These are phyloP conservation scores for Aureobasidium sp. DNA, from an alignment of 2,329 filamentous ascomycete species.

Conservation along the genomic window DNA sequence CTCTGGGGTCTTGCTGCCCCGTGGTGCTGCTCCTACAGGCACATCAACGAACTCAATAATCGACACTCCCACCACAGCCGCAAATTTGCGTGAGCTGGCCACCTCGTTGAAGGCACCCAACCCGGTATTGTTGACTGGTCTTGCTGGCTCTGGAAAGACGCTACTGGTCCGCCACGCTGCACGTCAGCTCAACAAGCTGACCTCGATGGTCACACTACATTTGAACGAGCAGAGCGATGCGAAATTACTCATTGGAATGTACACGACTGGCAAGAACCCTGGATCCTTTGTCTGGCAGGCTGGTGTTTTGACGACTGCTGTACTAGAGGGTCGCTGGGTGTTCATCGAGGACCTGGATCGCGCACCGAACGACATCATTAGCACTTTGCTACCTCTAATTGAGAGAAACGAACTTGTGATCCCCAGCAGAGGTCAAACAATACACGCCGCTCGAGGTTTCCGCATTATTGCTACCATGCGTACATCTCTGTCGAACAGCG, in stretches of 20 bases:
- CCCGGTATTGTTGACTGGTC: constrained; percentile 72
- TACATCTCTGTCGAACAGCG: constrained; percentile 55
- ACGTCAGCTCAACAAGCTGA: constrained; percentile 65
- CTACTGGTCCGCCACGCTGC: constrained; percentile 76
- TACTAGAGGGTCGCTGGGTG: constrained; percentile 91
- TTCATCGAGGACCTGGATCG: constrained; percentile 94
- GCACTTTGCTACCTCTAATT: constrained; percentile 82
- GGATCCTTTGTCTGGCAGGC: constrained; percentile 89
- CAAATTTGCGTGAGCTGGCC: constrained; percentile 64
- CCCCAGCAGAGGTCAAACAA: constrained; percentile 76
- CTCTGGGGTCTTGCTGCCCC: constrained; percentile 58
- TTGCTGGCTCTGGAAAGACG: constrained; percentile 86
- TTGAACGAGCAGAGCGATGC: constrained; percentile 98
- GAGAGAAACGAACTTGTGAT: constrained; percentile 87
- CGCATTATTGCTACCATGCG: constrained; percentile 87
- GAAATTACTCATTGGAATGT: constrained; percentile 90
- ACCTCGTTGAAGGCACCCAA: constrained; percentile 55
- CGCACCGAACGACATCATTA: constrained; percentile 89
- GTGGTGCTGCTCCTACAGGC: constrained; percentile 35
- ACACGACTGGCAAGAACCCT: constrained; percentile 78
- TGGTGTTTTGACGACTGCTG: constrained; percentile 87
- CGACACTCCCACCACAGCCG: constrained; percentile 60
- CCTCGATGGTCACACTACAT: constrained; percentile 84
- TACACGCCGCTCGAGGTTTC: constrained; percentile 77
- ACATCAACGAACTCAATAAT: constrained; percentile 43